Conservation (phyloP, 306 rosid genomes). For the Corylus americana region DNA sequence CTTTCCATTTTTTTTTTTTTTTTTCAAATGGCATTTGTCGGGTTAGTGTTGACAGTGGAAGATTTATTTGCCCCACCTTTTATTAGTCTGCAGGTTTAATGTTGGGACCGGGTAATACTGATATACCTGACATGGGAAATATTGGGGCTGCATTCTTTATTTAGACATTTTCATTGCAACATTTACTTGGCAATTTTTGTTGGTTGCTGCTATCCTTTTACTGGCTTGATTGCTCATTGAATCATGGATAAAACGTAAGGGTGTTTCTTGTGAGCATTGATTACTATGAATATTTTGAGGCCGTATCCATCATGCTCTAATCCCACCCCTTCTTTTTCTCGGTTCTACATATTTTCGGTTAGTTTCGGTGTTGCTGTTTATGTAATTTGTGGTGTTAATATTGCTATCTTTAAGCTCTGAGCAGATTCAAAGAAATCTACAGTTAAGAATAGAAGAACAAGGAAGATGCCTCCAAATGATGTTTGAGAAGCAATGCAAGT, state of each 20-base stretch:
- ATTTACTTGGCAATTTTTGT: neutral
- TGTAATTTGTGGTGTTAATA: neutral
- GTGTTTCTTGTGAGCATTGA: neutral
- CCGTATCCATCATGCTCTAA: no score
- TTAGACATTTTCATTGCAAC: neutral
- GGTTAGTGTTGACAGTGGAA: neutral
- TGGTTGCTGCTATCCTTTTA: neutral
- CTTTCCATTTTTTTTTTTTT: no score
- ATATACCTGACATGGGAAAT: neutral
- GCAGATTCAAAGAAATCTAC: slow-evolving; percentile 93
- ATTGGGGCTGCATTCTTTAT: neutral
- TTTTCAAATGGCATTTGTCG: neutral
- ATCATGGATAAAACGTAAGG: neutral
- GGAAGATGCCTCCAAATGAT: slow-evolving; percentile 93
- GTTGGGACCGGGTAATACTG: neutral
- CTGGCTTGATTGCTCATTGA: neutral
- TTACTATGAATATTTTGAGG: neutral
- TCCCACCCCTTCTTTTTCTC: neutral
- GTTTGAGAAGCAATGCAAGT: slow-evolving; percentile 82
- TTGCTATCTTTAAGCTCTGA: neutral
- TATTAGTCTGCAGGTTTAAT: neutral
- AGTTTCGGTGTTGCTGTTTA: neutral
- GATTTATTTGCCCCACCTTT: neutral
- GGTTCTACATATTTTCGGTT: neutral
- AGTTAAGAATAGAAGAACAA: slow-evolving; percentile 96